Evolutionary conservation across 2,329 filamentous ascomycete genomes (phyloP).

Genomic region (Alternaria sp.): DNA sequence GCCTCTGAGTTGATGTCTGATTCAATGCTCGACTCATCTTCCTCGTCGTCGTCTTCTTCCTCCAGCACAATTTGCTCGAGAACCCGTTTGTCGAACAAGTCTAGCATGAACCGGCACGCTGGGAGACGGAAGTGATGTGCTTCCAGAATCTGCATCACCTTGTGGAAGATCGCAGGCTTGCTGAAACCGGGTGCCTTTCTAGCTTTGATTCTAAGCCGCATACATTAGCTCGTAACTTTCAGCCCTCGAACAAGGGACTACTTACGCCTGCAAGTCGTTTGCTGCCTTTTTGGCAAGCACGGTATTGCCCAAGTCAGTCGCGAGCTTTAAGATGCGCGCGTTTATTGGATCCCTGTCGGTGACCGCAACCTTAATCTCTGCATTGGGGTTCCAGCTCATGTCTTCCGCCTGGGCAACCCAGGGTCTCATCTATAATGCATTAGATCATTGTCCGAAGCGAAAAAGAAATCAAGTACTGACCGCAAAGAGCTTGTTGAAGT

Average conservation of each 20-base stretch:
- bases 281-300: constrained; percentile 89
- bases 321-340: constrained; percentile 78
- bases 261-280: constrained; percentile 72
- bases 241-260: constrained; percentile 9
- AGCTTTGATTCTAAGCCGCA: constrained; percentile 67
- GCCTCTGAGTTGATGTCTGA: constrained; percentile 42
- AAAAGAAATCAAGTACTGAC: constrained; percentile 48
- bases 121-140: constrained; percentile 87
- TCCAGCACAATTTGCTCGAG: constrained; percentile 83
- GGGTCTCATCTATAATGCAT: constrained; percentile 44
- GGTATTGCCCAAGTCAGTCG: constrained; percentile 89
- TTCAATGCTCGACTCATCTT: constrained; percentile 44
- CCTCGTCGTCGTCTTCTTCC: constrained; percentile 60
- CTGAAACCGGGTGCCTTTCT: constrained; percentile 78
- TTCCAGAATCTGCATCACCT: constrained; percentile 84
- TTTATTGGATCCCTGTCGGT: constrained; percentile 68
- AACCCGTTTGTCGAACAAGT: constrained; percentile 91
- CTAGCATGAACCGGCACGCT: constrained; percentile 87
- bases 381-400: constrained; percentile 40
- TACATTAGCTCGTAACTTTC: constrained; percentile 19
- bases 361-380: constrained; percentile 61
- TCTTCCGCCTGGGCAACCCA: constrained; percentile 42
- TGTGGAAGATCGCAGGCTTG: constrained; percentile 79
- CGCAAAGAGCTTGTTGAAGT: constrained; percentile 80
- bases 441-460: constrained; percentile 12